Base-by-base conservation (phyloP, 139 green algal genomes). In the Tetraselmis striata region DNA sequence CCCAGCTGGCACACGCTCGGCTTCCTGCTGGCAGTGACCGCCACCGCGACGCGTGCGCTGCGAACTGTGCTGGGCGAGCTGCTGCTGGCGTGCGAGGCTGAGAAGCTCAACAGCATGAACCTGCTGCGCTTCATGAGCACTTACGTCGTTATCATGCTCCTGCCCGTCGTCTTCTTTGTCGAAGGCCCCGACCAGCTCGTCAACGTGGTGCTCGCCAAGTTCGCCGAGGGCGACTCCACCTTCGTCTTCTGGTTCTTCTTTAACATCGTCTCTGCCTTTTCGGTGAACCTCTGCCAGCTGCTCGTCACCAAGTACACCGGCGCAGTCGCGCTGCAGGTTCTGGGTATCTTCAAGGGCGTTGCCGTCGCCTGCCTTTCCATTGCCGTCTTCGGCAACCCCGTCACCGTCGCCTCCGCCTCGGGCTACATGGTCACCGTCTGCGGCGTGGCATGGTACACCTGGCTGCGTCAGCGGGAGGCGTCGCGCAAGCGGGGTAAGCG, bases 41-140 rank as follows among this genome's bases (percentile, higher is more conserved):
- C 77, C 31, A 81, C 77, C 24, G 77, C 28, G 18, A 29, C 31
- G 25, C 77, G 77, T 22, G 80, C 31, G 2, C 28, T 84, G 18
- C 80, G 80, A 28, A 45, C 29, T 1, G 59, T 84, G 2, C 58
- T 80, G 29, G 30, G 80, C 22, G 29, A 59, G 29, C 18, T 84
- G 2, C 30, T 84, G 59, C 29, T 84, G 18, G n/a, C 80, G 2
- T 80, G 26, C 29, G 80, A 79, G 11, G 59, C 80, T 22, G 80
- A 84, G 59, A 59, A 80, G 18, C 31, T 84, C 25, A 67, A 29
- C 80, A 58, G 30, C 28, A 84, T 84, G 80, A 84, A 84, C 59
- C 59, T 84, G 28, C 80, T 84, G 27, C 80, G 74, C 26, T 77
- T 25, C 45, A 67, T 67, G 45, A 67, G 45, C 18, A 67, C 45